Percentiles rank a stretch among this genome's conserved stretches.
Conservation (phyloP, 2,329 filamentous ascomycete genomes). For the Trichoderma aggressivum region DNA sequence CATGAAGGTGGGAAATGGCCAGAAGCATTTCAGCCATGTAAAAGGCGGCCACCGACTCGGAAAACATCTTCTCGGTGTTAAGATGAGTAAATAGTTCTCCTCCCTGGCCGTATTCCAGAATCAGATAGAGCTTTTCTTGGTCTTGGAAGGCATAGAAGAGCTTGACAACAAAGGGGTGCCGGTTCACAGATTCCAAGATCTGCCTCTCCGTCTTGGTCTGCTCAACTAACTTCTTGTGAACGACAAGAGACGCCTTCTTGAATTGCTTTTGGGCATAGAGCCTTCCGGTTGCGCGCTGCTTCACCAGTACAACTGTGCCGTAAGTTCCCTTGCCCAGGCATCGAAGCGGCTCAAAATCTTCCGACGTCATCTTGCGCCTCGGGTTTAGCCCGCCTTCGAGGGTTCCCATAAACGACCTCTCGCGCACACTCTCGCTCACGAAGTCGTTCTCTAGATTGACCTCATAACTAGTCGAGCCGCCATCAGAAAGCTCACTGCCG, state of each 20-base stretch:
- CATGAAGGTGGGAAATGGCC: conserved; percentile 88
- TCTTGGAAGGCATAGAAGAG: conserved; percentile 98
- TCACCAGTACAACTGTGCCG: conserved; percentile 90
- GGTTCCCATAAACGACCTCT: conserved; percentile 43
- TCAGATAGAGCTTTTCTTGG: conserved; percentile 93
- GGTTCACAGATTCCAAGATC: conserved; percentile 92
- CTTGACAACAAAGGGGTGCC: conserved; percentile 97
- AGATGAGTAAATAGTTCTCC: conserved; percentile 97
- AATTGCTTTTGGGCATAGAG: conserved; percentile 98
- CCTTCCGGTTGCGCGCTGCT: conserved; percentile 80
- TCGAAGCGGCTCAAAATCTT: conserved; percentile 85
- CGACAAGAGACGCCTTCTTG: conserved; percentile 90
- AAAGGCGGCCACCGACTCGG: conserved; percentile 83
- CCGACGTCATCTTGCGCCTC: conserved; percentile 80
- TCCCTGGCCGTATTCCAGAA: conserved; percentile 95
- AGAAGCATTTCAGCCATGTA: conserved; percentile 99
- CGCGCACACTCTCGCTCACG: conserved; percentile 61
- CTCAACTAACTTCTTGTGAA: conserved; percentile 93
- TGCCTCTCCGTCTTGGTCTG: conserved; percentile 96
- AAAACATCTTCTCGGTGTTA: conserved; percentile 90
- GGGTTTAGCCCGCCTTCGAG: conserved; percentile 54
- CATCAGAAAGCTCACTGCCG: conserved; percentile 62
- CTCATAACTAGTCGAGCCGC: conserved; percentile 72
- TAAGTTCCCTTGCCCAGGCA: conserved; percentile 96
- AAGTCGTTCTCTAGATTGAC: conserved; percentile 83